These are phyloP conservation scores for Chloromonas sp. DNA, from an alignment of 163 green algal species.

Conservation along the genomic window DNA sequence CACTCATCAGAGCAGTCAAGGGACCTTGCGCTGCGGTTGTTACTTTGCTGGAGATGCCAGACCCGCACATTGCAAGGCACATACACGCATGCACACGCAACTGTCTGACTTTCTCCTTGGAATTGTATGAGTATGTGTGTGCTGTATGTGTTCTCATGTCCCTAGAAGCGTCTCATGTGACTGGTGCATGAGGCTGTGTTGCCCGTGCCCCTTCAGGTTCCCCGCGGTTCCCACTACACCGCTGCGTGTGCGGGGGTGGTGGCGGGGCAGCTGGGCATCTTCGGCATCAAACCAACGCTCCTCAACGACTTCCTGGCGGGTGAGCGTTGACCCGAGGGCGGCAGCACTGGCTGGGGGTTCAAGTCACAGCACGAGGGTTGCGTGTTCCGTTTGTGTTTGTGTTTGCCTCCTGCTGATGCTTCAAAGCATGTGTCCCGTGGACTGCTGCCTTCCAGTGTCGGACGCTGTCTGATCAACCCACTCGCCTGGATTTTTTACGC, in stretches of 20 bases:
- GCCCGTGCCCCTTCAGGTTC: conserved; percentile 19
- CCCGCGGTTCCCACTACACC: conserved; percentile 32
- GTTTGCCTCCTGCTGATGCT: neutral
- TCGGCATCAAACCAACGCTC: conserved; percentile 70
- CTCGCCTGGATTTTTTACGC: no score
- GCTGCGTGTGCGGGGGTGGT: conserved; percentile 50
- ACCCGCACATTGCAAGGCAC: no score
- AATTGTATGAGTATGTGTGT: no score
- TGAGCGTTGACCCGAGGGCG: conserved; percentile 5
- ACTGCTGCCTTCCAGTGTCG: neutral
- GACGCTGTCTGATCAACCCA: neutral
- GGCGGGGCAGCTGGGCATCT: conserved; percentile 71
- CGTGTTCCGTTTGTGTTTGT: neutral
- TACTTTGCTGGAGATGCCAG: no score
- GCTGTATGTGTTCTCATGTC: no score
- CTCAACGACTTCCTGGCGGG: conserved; percentile 65
- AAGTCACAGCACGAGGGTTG: neutral
- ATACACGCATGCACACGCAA: no score
- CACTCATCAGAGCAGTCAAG: no score
- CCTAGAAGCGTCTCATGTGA: no score
- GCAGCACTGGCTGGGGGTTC: conserved; percentile 1
- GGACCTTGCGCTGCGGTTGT: no score
- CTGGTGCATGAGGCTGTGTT: no score
- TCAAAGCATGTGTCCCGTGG: neutral
- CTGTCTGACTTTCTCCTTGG: no score